Percentiles rank a stretch among this genome's conserved stretches.
These are phyloP conservation scores for Blastobotrys peoriensis DNA, from an alignment of 805 yeast genomes.

Conservation along the genomic window DNA sequence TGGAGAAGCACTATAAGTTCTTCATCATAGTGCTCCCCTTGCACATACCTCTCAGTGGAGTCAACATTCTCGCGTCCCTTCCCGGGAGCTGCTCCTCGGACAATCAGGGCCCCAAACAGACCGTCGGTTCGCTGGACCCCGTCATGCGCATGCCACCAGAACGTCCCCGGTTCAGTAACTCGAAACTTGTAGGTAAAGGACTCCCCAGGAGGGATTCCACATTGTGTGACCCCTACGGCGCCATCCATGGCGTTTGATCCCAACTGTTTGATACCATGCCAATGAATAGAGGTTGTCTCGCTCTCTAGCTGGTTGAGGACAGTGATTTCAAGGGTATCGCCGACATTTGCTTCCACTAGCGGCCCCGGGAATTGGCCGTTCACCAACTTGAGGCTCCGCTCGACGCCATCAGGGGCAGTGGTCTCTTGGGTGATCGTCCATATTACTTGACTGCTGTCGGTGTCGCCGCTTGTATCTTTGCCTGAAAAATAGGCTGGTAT, in stretches of 20 bases:
- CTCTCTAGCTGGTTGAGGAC: slow-evolving; percentile 36
- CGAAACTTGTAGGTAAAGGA: slow-evolving; percentile 38
- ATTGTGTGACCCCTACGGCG: slow-evolving; percentile 44
- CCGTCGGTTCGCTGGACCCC: slow-evolving; percentile 45
- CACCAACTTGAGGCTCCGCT: no score
- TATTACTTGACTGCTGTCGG: no score
- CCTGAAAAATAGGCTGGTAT: no score
- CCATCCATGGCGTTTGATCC: slow-evolving; percentile 48
- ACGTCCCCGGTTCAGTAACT: slow-evolving; percentile 38
- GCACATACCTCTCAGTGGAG: no score
- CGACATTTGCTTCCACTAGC: slow-evolving; percentile 33
- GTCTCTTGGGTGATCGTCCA: no score
- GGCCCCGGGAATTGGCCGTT: slow-evolving; percentile 49
- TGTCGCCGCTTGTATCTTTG: no score
- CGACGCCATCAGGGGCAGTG: no score
- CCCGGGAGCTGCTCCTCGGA: slow-evolving; percentile 35
- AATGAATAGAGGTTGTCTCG: slow-evolving; percentile 41
- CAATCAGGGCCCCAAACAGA: slow-evolving; percentile 41
- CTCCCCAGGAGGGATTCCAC: slow-evolving; percentile 41
- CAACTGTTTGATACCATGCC: slow-evolving; percentile 46
- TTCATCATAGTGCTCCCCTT: slow-evolving; percentile 23
- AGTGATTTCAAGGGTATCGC: slow-evolving; percentile 30
- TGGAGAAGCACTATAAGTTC: slow-evolving; percentile 32
- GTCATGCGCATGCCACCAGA: slow-evolving; percentile 52
- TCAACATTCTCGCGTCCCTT: slow-evolving; percentile 16